A percentile compares a stretch with the other conserved stretches of the same genome.
Conservation (phyloP, 2,329 filamentous ascomycete genomes). For the Emergomyces orientalis region DNA sequence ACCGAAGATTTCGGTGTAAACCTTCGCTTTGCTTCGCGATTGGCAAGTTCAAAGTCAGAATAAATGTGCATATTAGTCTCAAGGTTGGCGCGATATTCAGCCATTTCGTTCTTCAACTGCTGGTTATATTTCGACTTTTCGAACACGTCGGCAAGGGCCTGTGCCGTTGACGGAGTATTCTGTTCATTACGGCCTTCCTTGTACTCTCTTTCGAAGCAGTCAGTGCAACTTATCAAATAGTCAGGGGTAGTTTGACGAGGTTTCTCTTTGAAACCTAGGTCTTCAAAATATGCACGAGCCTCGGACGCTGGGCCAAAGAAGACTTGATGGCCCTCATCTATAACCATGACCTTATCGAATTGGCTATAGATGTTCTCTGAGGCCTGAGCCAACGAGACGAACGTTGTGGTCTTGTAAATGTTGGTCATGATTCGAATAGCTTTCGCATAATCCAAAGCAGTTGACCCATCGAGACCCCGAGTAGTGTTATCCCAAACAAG, state of each 20-base stretch:
- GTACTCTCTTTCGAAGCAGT: conserved; percentile 74
- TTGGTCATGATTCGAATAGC: conserved; percentile 73
- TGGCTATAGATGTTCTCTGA: conserved; percentile 70
- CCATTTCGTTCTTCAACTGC: conserved; percentile 38
- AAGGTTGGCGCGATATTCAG: conserved; percentile 57
- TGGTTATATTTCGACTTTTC: conserved; percentile 44
- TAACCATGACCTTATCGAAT: conserved; percentile 78
- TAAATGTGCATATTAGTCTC: conserved; percentile 56
- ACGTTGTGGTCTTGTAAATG: conserved; percentile 73
- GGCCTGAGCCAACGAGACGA: conserved; percentile 78
- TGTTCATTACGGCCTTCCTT: conserved; percentile 46
- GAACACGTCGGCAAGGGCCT: conserved; percentile 56
- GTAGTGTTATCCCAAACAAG: conserved; percentile 69
- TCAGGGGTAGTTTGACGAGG: conserved; percentile 73
- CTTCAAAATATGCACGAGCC: conserved; percentile 65
- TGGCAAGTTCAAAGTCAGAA: conserved; percentile 67
- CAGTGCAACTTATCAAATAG: conserved; percentile 72
- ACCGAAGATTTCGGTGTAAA: conserved; percentile 62
- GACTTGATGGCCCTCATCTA: conserved; percentile 65
- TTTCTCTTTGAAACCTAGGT: conserved; percentile 63
- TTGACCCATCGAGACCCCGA: conserved; percentile 58
- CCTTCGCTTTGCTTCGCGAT: conserved; percentile 68
- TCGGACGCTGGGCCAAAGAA: conserved; percentile 62
- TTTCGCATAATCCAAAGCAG: conserved; percentile 57
- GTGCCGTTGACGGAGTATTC: conserved; percentile 55